These are phyloP conservation scores for Drechslera avenae DNA, from an alignment of 2,329 filamentous ascomycete genomes.

Conservation along the genomic window DNA sequence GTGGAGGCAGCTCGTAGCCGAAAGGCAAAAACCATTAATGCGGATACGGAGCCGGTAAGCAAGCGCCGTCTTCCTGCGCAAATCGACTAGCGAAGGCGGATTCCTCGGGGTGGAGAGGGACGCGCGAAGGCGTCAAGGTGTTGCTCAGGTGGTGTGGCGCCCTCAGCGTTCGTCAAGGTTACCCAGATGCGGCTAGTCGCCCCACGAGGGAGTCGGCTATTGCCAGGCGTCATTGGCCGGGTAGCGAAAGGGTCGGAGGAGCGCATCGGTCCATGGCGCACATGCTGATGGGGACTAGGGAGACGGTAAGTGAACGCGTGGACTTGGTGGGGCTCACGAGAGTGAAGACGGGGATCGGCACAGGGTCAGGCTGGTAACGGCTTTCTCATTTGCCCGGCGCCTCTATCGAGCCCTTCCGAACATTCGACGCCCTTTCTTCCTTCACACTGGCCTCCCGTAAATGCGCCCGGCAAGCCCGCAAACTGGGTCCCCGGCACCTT, in stretches of 20 bases:
- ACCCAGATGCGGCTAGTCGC: conserved; percentile 31
- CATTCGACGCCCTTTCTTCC: conserved; percentile 14
- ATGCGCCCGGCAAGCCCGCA: conserved; percentile 13
- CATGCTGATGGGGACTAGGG: conserved; percentile 32
- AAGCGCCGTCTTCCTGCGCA: conserved; percentile 18
- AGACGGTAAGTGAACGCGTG: conserved; percentile 18
- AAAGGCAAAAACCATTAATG: conserved; percentile 29
- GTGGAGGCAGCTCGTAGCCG: conserved; percentile 18
- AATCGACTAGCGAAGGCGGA: conserved; percentile 16
- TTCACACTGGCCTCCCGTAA: conserved; percentile 15
- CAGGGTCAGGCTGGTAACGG: conserved; percentile 23
- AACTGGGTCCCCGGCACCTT: conserved; percentile 16
- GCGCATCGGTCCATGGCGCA: conserved; percentile 28
- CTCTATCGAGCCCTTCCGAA: conserved; percentile 14
- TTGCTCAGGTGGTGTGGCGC: conserved; percentile 26
- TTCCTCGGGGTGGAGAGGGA: conserved; percentile 16
- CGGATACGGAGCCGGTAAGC: conserved; percentile 21
- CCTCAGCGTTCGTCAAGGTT: conserved; percentile 39
- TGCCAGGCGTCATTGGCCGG: conserved; percentile 32
- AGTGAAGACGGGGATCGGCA: conserved; percentile 23
- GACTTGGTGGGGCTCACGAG: conserved; percentile 16
- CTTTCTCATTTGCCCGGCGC: conserved; percentile 8
- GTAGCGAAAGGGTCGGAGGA: conserved; percentile 4
- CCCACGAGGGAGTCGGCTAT: conserved; percentile 28
- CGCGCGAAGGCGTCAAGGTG: conserved; percentile 35